Conservation (phyloP, 2,329 filamentous ascomycete genomes). For the Pseudocercospora pini-densiflorae region DNA sequence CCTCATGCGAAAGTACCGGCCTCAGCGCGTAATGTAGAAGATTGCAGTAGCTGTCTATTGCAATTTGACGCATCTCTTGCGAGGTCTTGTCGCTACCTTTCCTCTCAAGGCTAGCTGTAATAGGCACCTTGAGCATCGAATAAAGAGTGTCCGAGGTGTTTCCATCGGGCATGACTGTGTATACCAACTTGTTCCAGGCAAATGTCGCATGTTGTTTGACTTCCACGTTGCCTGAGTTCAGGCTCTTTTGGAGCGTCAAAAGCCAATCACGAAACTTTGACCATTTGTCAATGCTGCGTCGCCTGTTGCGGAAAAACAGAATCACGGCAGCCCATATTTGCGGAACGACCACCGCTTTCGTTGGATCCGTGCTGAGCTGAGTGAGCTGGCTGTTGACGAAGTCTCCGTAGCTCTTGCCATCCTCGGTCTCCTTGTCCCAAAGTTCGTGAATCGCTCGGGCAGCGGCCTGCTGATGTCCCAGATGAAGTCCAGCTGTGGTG, state of each 20-base stretch:
- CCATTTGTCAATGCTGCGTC: slow-evolving; percentile 68
- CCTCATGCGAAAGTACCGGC: slow-evolving; percentile 67
- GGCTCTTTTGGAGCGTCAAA: slow-evolving; percentile 76
- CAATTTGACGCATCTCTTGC: slow-evolving; percentile 56
- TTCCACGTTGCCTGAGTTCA: slow-evolving; percentile 75
- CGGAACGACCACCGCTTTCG: slow-evolving; percentile 70
- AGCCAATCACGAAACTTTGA: slow-evolving; percentile 74
- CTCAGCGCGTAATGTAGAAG: slow-evolving; percentile 83
- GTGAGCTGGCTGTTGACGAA: slow-evolving; percentile 71
- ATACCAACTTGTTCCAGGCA: slow-evolving; percentile 86
- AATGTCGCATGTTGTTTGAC: slow-evolving; percentile 78
- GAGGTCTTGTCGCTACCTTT: slow-evolving; percentile 59
- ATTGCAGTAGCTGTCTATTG: slow-evolving; percentile 76
- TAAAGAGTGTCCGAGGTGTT: slow-evolving; percentile 59
- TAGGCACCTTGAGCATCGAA: slow-evolving; percentile 70
- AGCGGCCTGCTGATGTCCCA: slow-evolving; percentile 71
- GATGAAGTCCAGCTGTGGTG: slow-evolving; percentile 67
- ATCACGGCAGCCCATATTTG: slow-evolving; percentile 88
- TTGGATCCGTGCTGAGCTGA: slow-evolving; percentile 65
- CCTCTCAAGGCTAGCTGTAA: slow-evolving; percentile 70
- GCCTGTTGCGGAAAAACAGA: slow-evolving; percentile 70
- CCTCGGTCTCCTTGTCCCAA: slow-evolving; percentile 54
- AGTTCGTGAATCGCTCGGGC: slow-evolving; percentile 70
- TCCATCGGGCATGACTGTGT: slow-evolving; percentile 69
- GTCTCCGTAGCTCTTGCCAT: slow-evolving; percentile 68